phyloP scores from a whole-genome alignment of 2,329 filamentous ascomycete species.

The Blastomyces emzantsi region DNA sequence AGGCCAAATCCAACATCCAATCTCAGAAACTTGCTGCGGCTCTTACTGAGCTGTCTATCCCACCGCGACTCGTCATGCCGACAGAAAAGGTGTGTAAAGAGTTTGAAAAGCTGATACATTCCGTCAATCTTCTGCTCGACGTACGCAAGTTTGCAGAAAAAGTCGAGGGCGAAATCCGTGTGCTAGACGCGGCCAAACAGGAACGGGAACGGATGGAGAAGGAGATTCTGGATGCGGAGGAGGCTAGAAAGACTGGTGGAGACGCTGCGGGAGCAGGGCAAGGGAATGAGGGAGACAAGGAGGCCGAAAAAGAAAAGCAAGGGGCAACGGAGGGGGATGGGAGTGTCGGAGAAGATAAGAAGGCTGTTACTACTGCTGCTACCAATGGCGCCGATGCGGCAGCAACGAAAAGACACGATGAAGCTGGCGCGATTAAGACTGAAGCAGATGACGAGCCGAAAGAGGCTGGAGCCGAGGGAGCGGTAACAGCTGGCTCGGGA shows the following conservation, averaged over 20 bases:
- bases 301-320: background rate
- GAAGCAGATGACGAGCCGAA: background rate
- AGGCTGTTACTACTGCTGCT: background rate
- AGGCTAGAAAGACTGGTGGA: slow-evolving; percentile 19
- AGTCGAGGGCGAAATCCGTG: slow-evolving; percentile 40
- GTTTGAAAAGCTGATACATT: slow-evolving; percentile 41
- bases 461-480: slow-evolving; percentile 10
- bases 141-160: slow-evolving; percentile 41
- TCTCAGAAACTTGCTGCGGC: slow-evolving; percentile 41
- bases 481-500: slow-evolving; percentile 13
- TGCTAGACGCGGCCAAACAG: slow-evolving; percentile 36
- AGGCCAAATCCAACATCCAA: slow-evolving; percentile 44
- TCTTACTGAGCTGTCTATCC: slow-evolving; percentile 40
- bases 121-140: slow-evolving; percentile 41
- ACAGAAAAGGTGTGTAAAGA: slow-evolving; percentile 43
- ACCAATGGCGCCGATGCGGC: background rate
- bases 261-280: slow-evolving; percentile 25
- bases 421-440: background rate
- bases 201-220: slow-evolving; percentile 31
- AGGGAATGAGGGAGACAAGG: slow-evolving; percentile 26
- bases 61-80: slow-evolving; percentile 41
- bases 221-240: slow-evolving; percentile 22
- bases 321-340: background rate
- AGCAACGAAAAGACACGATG: background rate
- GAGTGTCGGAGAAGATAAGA: background rate